Evolutionary conservation across 2,329 filamentous ascomycete species (phyloP).

Genomic region (Fusarium sp.): DNA sequence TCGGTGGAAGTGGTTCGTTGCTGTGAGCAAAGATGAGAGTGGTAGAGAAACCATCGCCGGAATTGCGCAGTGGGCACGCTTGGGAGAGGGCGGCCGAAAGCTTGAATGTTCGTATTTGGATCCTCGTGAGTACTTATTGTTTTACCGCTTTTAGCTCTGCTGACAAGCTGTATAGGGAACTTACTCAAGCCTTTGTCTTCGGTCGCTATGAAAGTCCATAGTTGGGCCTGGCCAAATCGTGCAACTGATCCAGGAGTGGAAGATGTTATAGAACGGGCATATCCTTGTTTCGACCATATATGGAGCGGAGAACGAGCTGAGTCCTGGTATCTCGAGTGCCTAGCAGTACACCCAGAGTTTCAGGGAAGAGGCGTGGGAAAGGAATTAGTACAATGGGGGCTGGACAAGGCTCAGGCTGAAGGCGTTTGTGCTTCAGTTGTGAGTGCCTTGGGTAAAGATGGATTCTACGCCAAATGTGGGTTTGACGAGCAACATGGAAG

Average conservation of each 20-base stretch:
- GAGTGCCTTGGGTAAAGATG: slow-evolving; percentile 48
- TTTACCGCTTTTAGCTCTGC: neutral
- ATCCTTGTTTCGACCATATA: slow-evolving; percentile 31
- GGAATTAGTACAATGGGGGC: no score
- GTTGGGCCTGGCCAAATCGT: slow-evolving; percentile 21
- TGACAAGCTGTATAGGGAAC: slow-evolving; percentile 26
- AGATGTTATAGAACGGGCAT: slow-evolving; percentile 34
- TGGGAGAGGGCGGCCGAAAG: slow-evolving; percentile 34
- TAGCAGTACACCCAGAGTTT: slow-evolving; percentile 48
- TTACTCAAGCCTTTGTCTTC: slow-evolving; percentile 37
- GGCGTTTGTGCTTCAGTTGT: no score
- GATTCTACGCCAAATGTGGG: slow-evolving; percentile 52
- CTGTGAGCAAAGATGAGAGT: slow-evolving; percentile 35
- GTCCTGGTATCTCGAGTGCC: slow-evolving; percentile 55
- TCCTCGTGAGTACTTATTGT: no score
- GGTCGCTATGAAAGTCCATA: slow-evolving; percentile 25
- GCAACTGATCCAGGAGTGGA: slow-evolving; percentile 30
- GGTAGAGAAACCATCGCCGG: slow-evolving; percentile 23
- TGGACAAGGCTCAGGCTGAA: no score
- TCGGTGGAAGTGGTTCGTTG: slow-evolving; percentile 48
- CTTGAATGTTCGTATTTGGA: slow-evolving; percentile 30
- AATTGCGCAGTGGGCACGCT: slow-evolving; percentile 37
- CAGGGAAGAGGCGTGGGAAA: no score
- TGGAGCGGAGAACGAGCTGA: slow-evolving; percentile 24
- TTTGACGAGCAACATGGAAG: slow-evolving; percentile 38